Conservation (phyloP, 257 asterid genomes). For the Linaria vulgaris region DNA sequence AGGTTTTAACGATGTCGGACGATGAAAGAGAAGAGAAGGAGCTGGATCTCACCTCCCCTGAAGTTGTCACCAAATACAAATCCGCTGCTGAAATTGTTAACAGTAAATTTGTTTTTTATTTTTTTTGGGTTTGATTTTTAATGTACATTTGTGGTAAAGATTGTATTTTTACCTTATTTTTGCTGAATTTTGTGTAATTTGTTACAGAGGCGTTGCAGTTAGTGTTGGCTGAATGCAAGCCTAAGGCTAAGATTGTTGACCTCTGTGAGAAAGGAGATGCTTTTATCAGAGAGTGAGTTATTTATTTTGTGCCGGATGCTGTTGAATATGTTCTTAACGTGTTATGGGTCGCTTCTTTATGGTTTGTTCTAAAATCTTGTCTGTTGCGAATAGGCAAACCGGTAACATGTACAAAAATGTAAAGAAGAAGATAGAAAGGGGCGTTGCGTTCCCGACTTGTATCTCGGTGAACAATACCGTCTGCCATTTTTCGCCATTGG, state of each 20-base stretch:
- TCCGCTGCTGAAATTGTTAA: constrained; percentile 88
- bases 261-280: constrained; percentile 87
- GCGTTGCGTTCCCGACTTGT: constrained; percentile 95
- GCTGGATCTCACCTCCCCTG: constrained; percentile 83
- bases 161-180: background rate
- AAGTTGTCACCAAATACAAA: constrained; percentile 93
- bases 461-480: constrained; percentile 76
- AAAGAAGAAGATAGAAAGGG: constrained; percentile 91
- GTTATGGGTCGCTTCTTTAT: background rate
- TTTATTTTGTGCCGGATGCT: background rate
- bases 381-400: constrained; percentile 54
- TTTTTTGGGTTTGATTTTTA: background rate
- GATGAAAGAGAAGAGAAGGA: constrained; percentile 93
- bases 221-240: constrained; percentile 73
- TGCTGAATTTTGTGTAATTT: constrained; percentile 7
- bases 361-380: background rate
- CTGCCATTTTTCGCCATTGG: constrained; percentile 88
- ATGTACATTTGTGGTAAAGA: background rate
- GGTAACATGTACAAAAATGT: constrained; percentile 91
- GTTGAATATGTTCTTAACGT: background rate
- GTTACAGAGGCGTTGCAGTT: constrained; percentile 86
- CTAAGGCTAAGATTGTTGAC: constrained; percentile 77
- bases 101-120: constrained; percentile 37
- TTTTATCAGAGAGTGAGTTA: constrained; percentile 65
- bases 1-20: constrained; percentile 68